A percentile compares a stretch with the other conserved stretches of the same genome.
Evolutionary conservation across 345 rosid genomes (phyloP).

Genomic region (Lumnitzera racemosa): DNA sequence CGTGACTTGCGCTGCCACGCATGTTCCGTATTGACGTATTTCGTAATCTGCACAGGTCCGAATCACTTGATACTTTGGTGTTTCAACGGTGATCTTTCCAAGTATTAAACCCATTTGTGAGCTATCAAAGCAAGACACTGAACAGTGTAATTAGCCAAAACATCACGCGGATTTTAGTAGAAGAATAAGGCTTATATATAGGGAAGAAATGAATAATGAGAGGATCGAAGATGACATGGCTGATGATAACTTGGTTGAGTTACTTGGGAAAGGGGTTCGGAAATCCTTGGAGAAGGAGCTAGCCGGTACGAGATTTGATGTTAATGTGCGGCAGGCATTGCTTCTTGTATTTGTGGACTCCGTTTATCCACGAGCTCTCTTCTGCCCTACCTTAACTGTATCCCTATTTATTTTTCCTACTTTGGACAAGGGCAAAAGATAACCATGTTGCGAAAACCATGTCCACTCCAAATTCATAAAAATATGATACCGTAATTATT

Average conservation of each 20-base stretch:
- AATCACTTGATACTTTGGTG: slow-evolving; percentile 54
- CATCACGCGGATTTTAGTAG: too few relatives aligned
- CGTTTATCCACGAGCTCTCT: slow-evolving; percentile 22
- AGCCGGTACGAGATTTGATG: not conserved
- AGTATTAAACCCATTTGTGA: slow-evolving; percentile 61
- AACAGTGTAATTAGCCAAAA: too few relatives aligned
- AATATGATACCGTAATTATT: too few relatives aligned
- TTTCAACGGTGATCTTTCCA: slow-evolving; percentile 69
- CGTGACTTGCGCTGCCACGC: slow-evolving; percentile 66
- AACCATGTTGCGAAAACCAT: too few relatives aligned
- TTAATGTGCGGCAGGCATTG: slow-evolving; percentile 5
- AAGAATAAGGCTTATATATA: not conserved
- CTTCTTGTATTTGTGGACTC: slow-evolving; percentile 10
- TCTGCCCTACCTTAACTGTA: too few relatives aligned
- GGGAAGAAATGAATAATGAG: not conserved
- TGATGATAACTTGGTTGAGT: not conserved
- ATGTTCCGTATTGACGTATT: slow-evolving; percentile 61
- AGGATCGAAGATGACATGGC: too few relatives aligned
- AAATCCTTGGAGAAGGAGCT: slow-evolving; percentile 5
- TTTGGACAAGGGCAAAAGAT: too few relatives aligned
- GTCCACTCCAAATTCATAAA: too few relatives aligned
- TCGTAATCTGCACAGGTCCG: slow-evolving; percentile 52
- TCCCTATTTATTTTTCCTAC: too few relatives aligned
- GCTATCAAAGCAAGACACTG: not conserved
- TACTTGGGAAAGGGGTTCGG: not conserved